phyloP scores from a whole-genome alignment of 768 basidiomycete genomes.

The Leucocoprinus sp. region DNA sequence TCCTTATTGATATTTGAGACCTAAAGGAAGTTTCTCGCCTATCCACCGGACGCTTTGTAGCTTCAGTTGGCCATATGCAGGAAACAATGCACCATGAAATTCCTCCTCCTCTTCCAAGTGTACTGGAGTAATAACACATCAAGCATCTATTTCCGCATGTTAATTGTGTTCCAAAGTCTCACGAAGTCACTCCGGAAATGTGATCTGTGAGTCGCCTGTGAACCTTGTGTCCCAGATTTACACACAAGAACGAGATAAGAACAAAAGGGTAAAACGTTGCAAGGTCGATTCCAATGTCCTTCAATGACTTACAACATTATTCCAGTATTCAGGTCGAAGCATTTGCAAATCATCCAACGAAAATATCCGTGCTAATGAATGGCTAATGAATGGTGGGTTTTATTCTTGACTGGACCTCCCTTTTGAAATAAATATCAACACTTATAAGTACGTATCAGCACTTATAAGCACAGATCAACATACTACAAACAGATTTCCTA shows the following conservation, averaged over 20 bases:
- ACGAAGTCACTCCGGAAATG: constrained; percentile 18
- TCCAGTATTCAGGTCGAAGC: constrained; percentile 50
- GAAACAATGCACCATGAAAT: constrained; percentile 45
- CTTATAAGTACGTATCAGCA: constrained; percentile 13
- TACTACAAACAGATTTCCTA: constrained; percentile 63
- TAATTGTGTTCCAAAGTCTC: constrained; percentile 16
- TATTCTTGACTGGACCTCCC: constrained; percentile 46
- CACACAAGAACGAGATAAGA: constrained; percentile 26
- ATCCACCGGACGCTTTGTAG: constrained; percentile 53
- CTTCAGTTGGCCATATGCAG: constrained; percentile 51
- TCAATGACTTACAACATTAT: constrained; percentile 49
- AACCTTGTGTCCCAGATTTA: constrained; percentile 17
- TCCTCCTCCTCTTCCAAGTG: constrained; percentile 56
- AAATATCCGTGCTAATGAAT: constrained; percentile 47
- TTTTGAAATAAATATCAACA: constrained; percentile 50
- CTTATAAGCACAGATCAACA: constrained; percentile 11
- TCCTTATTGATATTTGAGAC: constrained; percentile 28
- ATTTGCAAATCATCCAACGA: constrained; percentile 69
- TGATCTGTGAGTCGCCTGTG: constrained; percentile 18
- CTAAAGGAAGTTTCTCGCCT: constrained; percentile 48
- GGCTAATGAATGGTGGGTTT: constrained; percentile 38
- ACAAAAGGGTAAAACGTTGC: constrained; percentile 36
- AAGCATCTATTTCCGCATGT: constrained; percentile 13
- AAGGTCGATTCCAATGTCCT: constrained; percentile 41
- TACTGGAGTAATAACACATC: constrained; percentile 4